Evolutionary conservation across 140 eudicot genomes (phyloP), one percentile per base, ranked within the genome.

Genomic region (Stevia rebaudiana): DNA sequence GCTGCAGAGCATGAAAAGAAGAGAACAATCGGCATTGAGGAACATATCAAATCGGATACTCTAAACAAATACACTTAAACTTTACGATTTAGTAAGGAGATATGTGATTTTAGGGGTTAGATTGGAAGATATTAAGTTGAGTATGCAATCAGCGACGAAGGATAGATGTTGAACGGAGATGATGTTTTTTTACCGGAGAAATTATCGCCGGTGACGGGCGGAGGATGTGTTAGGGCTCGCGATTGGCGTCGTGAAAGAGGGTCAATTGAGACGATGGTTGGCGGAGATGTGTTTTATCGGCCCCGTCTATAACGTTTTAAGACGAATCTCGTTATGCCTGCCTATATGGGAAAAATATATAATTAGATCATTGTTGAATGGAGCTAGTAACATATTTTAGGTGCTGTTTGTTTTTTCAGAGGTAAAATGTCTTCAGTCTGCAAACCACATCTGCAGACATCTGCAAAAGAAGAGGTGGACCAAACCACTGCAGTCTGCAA

Each of bases 1-100:
- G 22, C 61, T 65, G 61, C 61, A 49, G 24, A 13, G 35, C 24
- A 66, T 50, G 55, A 55, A 13, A 49, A 66, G 25, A 50, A n/a
- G 24, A 50, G 61, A 13, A 6, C 24, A 50, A 36, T 65, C 8
- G 40, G 51, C 36, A 51, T 52, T 51, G 25, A 50, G 8, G 22
- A 39, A 13, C 71, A 36, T 35, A 54, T 0, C 3, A 28, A 68
- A 54, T 19, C 39, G 40, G 13, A 39, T 24, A 54, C 7, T 61
- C 15, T 7, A 41, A 68, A 54, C 13, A 6, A 54, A 53, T 22
- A 40, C 28, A 21, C 6, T 25, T 3, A 6, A 11, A 40, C 11
- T 49, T 65, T 48, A 19, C 18, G 11, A 63, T 46, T 48, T 43
- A 44, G 31, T 16, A 21, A 60, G 35, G 23, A 10, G 54, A 28